phyloP scores from a whole-genome alignment of 202 grass and related monocot species.

The Eragrostis tef region DNA sequence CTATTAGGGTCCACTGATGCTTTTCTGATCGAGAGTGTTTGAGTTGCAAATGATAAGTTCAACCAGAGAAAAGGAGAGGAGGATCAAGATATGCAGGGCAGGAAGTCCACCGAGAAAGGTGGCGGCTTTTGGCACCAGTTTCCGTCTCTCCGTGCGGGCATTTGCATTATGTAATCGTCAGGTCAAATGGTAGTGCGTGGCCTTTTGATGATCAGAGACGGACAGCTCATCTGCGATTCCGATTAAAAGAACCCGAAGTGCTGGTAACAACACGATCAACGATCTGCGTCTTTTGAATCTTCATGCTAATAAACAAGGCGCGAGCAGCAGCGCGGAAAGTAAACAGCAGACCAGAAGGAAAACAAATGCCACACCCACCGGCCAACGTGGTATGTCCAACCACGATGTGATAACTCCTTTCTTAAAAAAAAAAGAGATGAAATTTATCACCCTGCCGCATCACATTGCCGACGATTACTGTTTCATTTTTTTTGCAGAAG shows the following conservation, averaged over 20 bases:
- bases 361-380: conserved; percentile 54
- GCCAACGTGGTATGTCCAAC: conserved; percentile 46
- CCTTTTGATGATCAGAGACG: conserved; percentile 50
- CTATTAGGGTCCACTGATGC: conserved; percentile 17
- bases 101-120: conserved; percentile 60
- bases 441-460: background rate
- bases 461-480: background rate
- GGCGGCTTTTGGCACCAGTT: conserved; percentile 42
- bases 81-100: conserved; percentile 37
- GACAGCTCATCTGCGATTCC: conserved; percentile 46
- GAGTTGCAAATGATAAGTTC: conserved; percentile 52
- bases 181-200: conserved; percentile 53
- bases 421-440: background rate
- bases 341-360: conserved; percentile 32
- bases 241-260: conserved; percentile 33
- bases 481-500: too few species aligned
- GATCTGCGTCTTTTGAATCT: conserved; percentile 49
- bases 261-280: conserved; percentile 38
- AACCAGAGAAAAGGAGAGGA: conserved; percentile 22
- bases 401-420: conserved; percentile 36
- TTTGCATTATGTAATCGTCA: conserved; percentile 47
- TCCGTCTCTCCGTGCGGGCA: conserved; percentile 47
- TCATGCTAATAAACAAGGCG: conserved; percentile 41
- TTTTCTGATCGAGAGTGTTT: conserved; percentile 1
- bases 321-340: conserved; percentile 13